Base-by-base conservation (phyloP, 805 yeast species). In the Ogataea wickerhamii region DNA sequence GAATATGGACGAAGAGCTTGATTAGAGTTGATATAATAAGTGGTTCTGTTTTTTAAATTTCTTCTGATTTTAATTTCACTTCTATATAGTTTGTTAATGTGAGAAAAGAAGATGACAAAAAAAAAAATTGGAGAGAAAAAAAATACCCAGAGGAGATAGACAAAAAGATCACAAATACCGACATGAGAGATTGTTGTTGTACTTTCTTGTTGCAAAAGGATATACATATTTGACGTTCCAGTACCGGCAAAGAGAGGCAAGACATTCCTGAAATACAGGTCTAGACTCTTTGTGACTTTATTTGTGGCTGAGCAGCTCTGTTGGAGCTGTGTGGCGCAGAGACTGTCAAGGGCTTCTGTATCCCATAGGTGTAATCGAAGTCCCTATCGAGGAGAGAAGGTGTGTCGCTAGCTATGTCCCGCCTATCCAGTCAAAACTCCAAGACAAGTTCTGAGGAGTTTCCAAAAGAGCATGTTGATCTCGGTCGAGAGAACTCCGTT, bases 1-100 rank as follows among this genome's bases (percentile, higher is more conserved):
- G 34, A 53, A 55, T 33, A 64, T 65, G 70, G 56, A 35, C 18
- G 54, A 51, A 13, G 52, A 49, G 34, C 37, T 51, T 23, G 55
- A 51, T 38, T 47, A 44, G 42, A 40, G 18, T 16, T 32, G 22
- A n/a, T 28, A 25, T 14, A 32, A 11, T 32, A 22, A 26, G 16
- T 23, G 11, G 8, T 28, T 5, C 20, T 14, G 32, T 20, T 28
- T 16, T 10, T 11, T 13, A 8, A 12, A 12, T 8, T 10, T 27
- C 13, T 28, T 4, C 16, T 16, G n/a, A 24, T 31, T 29, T 14
- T 31, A 20, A 31, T 22, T 22, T 22, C 25, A 22, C 12, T 8
- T 8, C 13, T 8, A 27, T 27, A 27, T 13, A 27, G 30, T 27
- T 27, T 27, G 7, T 22, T 22, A 22, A 22, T 22, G 25, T 22